phyloP scores from a whole-genome alignment of 2,329 filamentous ascomycete genomes.

The Phialophora tarda region DNA sequence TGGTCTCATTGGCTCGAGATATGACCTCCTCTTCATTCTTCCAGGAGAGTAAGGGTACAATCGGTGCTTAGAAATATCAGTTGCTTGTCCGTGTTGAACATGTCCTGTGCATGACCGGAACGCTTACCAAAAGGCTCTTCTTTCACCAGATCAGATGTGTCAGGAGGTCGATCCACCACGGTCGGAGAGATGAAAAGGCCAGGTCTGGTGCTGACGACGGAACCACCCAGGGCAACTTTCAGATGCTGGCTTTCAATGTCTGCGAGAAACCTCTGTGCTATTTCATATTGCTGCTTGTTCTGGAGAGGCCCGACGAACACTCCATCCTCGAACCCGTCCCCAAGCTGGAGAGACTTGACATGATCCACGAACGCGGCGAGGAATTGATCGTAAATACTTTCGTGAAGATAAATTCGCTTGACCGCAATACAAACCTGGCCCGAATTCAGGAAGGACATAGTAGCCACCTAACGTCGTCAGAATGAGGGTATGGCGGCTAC shows the following conservation, averaged over 20 bases:
- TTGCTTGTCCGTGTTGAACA: background rate
- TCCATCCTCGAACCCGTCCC: slow-evolving; percentile 46
- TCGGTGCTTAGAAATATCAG: slow-evolving; percentile 54
- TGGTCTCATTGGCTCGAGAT: slow-evolving; percentile 21
- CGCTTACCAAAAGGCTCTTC: slow-evolving; percentile 1
- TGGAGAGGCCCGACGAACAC: slow-evolving; percentile 63
- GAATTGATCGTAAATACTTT: slow-evolving; percentile 66
- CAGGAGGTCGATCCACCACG: background rate
- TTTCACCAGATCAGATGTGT: slow-evolving; percentile 1
- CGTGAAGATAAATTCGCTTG: slow-evolving; percentile 68
- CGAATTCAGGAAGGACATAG: slow-evolving; percentile 41
- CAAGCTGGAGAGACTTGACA: slow-evolving; percentile 50
- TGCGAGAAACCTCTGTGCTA: background rate
- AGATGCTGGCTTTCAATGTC: background rate
- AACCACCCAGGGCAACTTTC: background rate
- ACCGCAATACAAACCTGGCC: slow-evolving; percentile 71
- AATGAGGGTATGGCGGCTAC: too few relatives aligned
- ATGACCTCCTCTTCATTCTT: slow-evolving; percentile 39
- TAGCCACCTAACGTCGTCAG: background rate
- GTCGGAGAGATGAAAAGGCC: background rate
- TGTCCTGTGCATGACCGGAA: background rate
- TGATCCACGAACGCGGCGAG: slow-evolving; percentile 65
- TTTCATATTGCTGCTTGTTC: background rate
- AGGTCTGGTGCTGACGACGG: background rate
- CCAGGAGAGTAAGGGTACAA: slow-evolving; percentile 68